phyloP scores from a whole-genome alignment of 495 filamentous ascomycete genomes.

The Diplogelasinospora grovesii region DNA sequence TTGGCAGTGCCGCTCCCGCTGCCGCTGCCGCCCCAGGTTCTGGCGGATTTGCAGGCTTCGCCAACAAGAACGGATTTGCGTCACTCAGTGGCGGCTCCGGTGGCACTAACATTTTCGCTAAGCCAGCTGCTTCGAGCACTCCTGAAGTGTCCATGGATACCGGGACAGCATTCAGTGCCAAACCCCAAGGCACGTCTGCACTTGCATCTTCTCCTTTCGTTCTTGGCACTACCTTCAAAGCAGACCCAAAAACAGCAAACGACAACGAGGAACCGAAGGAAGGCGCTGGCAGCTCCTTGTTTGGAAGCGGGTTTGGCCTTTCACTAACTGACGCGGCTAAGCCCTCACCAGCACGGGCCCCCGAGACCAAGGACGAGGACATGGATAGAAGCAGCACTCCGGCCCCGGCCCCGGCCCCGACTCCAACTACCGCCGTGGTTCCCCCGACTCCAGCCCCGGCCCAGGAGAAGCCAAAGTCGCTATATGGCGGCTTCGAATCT shows the following conservation, averaged over 20 bases:
- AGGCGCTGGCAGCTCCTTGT: constrained; percentile 40
- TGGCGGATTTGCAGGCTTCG: constrained; percentile 55
- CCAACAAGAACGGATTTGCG: constrained; percentile 51
- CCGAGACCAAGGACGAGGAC: constrained; percentile 52
- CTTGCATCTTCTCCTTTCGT: constrained; percentile 63
- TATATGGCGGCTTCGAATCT: constrained; percentile 36
- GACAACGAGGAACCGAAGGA: constrained; percentile 51
- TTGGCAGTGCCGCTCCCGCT: constrained; percentile 25
- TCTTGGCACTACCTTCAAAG: constrained; percentile 74
- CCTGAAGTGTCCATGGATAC: constrained; percentile 37
- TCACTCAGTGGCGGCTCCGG: constrained; percentile 33
- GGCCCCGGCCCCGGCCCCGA: neutral
- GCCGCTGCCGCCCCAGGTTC: constrained; percentile 20
- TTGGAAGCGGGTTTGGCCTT: constrained; percentile 51
- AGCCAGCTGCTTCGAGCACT: constrained; percentile 26
- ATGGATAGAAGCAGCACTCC: constrained; percentile 41
- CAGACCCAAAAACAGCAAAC: constrained; percentile 53
- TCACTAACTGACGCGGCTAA: constrained; percentile 42
- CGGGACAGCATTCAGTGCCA: constrained; percentile 30
- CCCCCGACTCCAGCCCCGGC: constrained; percentile 24
- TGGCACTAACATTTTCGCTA: constrained; percentile 44
- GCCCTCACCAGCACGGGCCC: constrained; percentile 24
- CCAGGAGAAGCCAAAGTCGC: constrained; percentile 27
- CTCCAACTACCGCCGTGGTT: too few species aligned
- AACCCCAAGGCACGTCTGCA: constrained; percentile 31